Percentiles rank a stretch among this genome's conserved stretches.
Evolutionary conservation across 441 rosid genomes (phyloP).

Genomic region (Jatropha multifida): DNA sequence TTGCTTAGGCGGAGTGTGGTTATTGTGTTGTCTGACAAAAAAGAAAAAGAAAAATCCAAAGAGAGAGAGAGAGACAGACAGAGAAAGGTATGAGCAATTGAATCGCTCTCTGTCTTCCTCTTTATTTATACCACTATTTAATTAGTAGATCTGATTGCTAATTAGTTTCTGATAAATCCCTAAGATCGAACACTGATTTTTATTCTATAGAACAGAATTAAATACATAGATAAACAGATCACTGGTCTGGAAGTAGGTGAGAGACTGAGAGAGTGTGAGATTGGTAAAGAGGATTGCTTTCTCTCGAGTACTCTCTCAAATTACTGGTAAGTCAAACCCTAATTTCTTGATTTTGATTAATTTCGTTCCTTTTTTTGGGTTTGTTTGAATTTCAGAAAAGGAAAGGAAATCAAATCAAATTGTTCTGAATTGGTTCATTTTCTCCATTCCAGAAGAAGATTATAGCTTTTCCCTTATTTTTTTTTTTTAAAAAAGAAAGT

Average conservation of each 20-base stretch:
- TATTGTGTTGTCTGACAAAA: neutral
- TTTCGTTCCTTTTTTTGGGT: slow-evolving; percentile 10
- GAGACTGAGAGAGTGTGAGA: neutral
- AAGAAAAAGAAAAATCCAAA: neutral
- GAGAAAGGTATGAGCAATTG: slow-evolving; percentile 16
- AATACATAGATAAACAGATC: neutral
- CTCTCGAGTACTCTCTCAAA: slow-evolving; percentile 4
- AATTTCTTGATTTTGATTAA: slow-evolving; percentile 6
- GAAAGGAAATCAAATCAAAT: neutral
- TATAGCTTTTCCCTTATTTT: neutral
- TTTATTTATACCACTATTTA: neutral
- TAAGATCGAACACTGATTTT: neutral
- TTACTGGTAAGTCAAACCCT: slow-evolving; percentile 27
- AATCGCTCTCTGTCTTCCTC: slow-evolving; percentile 19
- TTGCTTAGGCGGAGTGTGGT: slow-evolving; percentile 11
- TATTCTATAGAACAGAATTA: too few species aligned
- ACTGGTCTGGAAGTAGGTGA: neutral
- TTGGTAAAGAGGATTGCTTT: neutral
- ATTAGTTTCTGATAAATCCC: neutral
- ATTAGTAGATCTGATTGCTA: neutral
- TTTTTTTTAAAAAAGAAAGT: neutral
- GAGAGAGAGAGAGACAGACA: neutral
- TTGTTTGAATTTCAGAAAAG: neutral
- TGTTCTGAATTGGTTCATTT: slow-evolving; percentile 2
- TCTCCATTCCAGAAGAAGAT: too few species aligned